Evolutionary conservation across 352 stramenopile genomes (phyloP).

Genomic region (Pythium aquatile): DNA sequence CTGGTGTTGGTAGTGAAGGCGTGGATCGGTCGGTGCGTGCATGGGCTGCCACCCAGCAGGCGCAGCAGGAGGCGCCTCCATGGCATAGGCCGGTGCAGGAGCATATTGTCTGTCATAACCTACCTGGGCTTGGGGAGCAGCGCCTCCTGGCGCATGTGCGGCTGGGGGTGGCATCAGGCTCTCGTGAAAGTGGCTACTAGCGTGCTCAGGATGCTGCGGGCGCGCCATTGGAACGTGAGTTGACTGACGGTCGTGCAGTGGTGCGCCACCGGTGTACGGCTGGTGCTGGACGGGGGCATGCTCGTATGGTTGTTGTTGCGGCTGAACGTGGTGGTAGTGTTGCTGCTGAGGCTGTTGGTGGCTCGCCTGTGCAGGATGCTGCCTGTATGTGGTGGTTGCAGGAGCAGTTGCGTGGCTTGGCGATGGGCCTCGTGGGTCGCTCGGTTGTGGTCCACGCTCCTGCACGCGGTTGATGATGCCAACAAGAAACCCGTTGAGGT

Average conservation of each 20-base stretch:
- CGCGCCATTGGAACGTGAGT: background rate
- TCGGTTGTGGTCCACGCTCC: slow-evolving; percentile 34
- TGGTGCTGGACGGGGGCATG: slow-evolving; percentile 6
- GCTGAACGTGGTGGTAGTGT: background rate
- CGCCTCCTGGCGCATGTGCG: background rate
- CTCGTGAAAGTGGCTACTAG: slow-evolving; percentile 9
- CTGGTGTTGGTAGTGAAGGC: background rate
- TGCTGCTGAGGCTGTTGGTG: slow-evolving; percentile 10
- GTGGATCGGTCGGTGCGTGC: background rate
- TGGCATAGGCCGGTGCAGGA: background rate
- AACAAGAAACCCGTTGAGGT: slow-evolving; percentile 77
- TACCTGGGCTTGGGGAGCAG: background rate
- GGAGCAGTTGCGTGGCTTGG: background rate
- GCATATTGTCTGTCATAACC: slow-evolving; percentile 10
- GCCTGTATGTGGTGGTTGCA: background rate
- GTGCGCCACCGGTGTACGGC: slow-evolving; percentile 1
- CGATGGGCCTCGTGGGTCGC: background rate
- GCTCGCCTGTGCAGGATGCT: background rate
- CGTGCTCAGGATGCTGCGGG: slow-evolving; percentile 4
- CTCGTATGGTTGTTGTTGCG: slow-evolving; percentile 5
- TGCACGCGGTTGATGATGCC: slow-evolving; percentile 85
- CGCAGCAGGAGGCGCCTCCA: background rate
- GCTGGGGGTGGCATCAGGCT: background rate
- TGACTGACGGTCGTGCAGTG: background rate
- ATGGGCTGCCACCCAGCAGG: slow-evolving; percentile 4